Conservation (phyloP, 208 protist genomes). For the Wallacemonas sp. region DNA sequence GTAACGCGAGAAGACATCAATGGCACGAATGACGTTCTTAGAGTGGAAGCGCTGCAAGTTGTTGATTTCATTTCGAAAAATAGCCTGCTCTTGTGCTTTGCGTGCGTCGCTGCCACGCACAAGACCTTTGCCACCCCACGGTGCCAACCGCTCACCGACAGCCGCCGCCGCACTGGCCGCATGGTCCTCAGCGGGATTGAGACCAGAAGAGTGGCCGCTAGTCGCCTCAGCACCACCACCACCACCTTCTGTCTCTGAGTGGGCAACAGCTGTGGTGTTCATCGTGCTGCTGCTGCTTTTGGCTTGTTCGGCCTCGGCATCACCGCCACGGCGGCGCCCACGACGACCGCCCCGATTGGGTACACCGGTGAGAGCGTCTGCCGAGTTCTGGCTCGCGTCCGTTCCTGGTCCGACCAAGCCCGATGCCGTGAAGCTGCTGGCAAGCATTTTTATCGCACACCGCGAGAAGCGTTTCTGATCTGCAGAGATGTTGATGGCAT, state of each 20-base stretch:
- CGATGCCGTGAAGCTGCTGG: conserved; percentile 1
- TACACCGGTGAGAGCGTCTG: background rate
- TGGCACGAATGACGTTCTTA: conserved; percentile 67
- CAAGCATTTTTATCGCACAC: conserved; percentile 57
- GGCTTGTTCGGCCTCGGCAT: background rate
- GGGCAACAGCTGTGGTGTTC: no score
- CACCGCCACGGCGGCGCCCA: conserved; percentile 7
- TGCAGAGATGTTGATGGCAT: conserved; percentile 66
- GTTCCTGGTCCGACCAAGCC: background rate
- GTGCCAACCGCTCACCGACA: background rate
- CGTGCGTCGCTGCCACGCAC: conserved; percentile 17
- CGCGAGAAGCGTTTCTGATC: conserved; percentile 41
- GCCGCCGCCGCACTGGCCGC: background rate
- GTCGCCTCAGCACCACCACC: background rate
- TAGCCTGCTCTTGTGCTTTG: conserved; percentile 19
- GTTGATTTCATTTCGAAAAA: conserved; percentile 46
- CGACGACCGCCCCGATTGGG: background rate
- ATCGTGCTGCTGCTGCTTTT: no score
- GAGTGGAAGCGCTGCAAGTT: conserved; percentile 87
- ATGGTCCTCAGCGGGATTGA: background rate
- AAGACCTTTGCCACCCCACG: background rate
- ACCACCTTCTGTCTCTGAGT: background rate
- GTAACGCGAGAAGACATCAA: conserved; percentile 76
- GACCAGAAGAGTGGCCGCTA: no score
- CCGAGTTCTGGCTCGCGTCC: no score